Base-by-base conservation (phyloP, 2,329 filamentous ascomycete species). In the Trichoderma koningii region DNA sequence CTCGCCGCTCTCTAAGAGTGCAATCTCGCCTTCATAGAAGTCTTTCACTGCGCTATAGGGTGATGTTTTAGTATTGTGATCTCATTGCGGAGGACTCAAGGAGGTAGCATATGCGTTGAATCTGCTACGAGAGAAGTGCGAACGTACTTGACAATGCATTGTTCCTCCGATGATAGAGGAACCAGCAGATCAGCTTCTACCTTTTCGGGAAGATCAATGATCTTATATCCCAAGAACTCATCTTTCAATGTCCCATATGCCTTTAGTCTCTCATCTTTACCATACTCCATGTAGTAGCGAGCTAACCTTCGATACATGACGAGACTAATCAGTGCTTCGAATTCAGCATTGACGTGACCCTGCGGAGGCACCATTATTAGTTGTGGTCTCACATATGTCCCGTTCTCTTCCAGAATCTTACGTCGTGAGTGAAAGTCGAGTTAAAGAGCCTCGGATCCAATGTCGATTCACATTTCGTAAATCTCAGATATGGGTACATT, bases 401-500 rank as follows among this genome's bases (percentile, higher is more conserved):
- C 28, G 7, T 28, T 28, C 7, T 7, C 9, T 34, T 34, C 30
- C 30, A 10, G 1, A 12, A 9, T 21, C 70, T 65, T 62, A 71
- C 74, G 1, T 62, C 6, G 0, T 15, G 21, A 26, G 72, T 38
- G 21, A 71, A 77, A 5, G 53, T 65, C 0, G 7, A 3, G 1
- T 53, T 60, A 45, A 71, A 76, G 0, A 65, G 1, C 0, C 19
- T 15, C 1, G 48, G 1, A 2, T 61, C 1, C 61, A 41, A 7
- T 0, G 70, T 65, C 2, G 69, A 70, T 0, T 69, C 6, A 5
- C 71, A 73, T 0, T 71, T 65, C 0, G 78, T 70, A 1, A 78
- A 76, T 17, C 69, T 72, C 10, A 77, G 67, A 41, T 78, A 77
- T 0, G 78, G 71, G 5, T 71, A 78, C 2, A 78, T 66, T 56